Base-by-base conservation (phyloP, 2,329 filamentous ascomycete species). In the Stagonosporopsis cucurbitacearum region DNA sequence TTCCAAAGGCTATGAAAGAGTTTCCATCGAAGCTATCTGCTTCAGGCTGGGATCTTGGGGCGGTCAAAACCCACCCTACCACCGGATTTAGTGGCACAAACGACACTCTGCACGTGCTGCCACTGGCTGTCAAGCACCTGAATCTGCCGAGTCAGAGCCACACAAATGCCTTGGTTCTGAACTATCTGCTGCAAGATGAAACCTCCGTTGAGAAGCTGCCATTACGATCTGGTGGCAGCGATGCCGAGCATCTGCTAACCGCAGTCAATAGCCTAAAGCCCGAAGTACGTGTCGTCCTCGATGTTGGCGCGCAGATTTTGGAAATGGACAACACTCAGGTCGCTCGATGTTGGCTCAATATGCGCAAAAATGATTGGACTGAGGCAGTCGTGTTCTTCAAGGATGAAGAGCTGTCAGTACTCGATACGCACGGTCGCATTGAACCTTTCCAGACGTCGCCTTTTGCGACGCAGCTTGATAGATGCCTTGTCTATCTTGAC, bases 11-110 rank as follows among this genome's bases (percentile, higher is more conserved):
- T 20, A 81, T 84, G 57, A 86, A 81, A 20, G 84, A 89, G 54
- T 91, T 89, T 43, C 81, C 83, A 0, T 51, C 79, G 8, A 91
- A 90, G 57, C 72, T 91, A 0, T 86, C 84, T 0, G 80, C 85
- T 0, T 90, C 87, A 0, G 88, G 86, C 0, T 91, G 88, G 88
- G 87, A 91, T 57, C 74, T 91, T 17, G 84, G 77, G 5, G 67
- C 75, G 33, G 43, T 43, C 4, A 86, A 81, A 50, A 6, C 17
- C 0, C 74, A 84, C 19, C 78, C 81, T 0, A 86, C 81, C 0
- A 87, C 85, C 0, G 89, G 88, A 0, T 92, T 92, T 64, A 89
- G 86, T 50, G 88, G 88, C 0, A 92, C 88, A 0, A 88, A 86
- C 22, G 88, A 91, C 60, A 85, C 83, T 0, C 72, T 79, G 11